These are phyloP conservation scores for Auxenochlorella pyrenoidosa DNA, from an alignment of 139 green algal genomes.

Conservation along the genomic window DNA sequence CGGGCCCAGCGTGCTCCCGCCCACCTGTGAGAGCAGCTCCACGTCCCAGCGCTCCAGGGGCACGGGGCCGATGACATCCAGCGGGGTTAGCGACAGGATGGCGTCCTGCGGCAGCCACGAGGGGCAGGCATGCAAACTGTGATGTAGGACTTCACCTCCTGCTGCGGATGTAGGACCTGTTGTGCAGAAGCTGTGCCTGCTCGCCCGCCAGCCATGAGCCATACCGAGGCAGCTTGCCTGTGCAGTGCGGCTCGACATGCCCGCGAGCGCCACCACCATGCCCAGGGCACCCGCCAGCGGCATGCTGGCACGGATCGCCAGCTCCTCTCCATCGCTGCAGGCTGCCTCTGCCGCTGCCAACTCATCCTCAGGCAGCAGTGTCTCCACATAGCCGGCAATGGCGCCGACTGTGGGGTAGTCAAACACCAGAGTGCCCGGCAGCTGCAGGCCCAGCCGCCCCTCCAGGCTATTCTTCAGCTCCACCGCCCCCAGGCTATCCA, in stretches of 20 bases:
- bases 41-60: constrained; percentile 69
- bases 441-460: constrained; percentile 58
- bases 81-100: constrained; percentile 5
- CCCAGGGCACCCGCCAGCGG: background rate
- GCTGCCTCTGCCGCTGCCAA: background rate
- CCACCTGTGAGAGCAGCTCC: constrained; percentile 39
- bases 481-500: constrained; percentile 81
- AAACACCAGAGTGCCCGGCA: constrained; percentile 88
- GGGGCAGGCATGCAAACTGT: too few species aligned
- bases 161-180: background rate
- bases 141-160: too few species aligned
- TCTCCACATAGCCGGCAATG: constrained; percentile 42
- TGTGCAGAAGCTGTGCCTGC: too few species aligned
- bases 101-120: background rate
- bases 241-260: constrained; percentile 22
- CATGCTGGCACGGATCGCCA: background rate
- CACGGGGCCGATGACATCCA: constrained; percentile 60
- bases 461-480: constrained; percentile 72
- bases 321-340: background rate
- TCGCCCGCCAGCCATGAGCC: too few species aligned
- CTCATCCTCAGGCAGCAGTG: constrained; percentile 15
- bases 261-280: constrained; percentile 4
- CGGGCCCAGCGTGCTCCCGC: background rate
- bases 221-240: background rate
- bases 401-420: constrained; percentile 81